A percentile compares a stretch with the other conserved stretches of the same genome.
phyloP scores from a whole-genome alignment of 176 grass and related monocot species.

The Hsuehochloa calcarea region DNA sequence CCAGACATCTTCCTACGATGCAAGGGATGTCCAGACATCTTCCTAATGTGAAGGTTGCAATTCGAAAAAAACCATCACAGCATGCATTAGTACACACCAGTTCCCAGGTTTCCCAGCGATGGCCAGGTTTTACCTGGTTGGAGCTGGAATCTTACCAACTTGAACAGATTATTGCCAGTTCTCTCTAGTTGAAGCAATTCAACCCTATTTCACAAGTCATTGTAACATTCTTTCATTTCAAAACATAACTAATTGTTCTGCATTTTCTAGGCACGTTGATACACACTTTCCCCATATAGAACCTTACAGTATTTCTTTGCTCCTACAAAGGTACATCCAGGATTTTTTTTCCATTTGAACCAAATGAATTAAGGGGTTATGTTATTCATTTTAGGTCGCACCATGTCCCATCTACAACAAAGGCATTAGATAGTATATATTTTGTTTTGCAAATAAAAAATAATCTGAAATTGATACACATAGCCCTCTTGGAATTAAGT shows the following conservation, averaged over 20 bases:
- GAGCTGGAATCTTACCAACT: background rate
- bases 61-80: background rate
- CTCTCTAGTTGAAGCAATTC: background rate
- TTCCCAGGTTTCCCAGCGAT: background rate
- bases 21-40: background rate
- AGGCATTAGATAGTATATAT: background rate
- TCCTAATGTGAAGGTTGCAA: background rate
- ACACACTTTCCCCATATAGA: background rate
- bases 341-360: background rate
- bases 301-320: background rate
- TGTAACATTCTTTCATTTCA: background rate
- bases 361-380: background rate
- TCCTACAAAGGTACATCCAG: background rate
- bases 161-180: background rate
- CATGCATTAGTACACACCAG: background rate
- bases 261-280: background rate
- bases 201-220: background rate
- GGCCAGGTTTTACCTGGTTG: background rate
- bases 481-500: background rate
- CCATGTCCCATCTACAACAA: background rate
- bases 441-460: background rate
- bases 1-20: slow-evolving; percentile 2
- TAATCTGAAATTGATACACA: background rate
- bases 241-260: background rate
- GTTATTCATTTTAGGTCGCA: slow-evolving; percentile 3